phyloP scores from a whole-genome alignment of 2,329 filamentous ascomycete species.

The Aspergillus uvarum region DNA sequence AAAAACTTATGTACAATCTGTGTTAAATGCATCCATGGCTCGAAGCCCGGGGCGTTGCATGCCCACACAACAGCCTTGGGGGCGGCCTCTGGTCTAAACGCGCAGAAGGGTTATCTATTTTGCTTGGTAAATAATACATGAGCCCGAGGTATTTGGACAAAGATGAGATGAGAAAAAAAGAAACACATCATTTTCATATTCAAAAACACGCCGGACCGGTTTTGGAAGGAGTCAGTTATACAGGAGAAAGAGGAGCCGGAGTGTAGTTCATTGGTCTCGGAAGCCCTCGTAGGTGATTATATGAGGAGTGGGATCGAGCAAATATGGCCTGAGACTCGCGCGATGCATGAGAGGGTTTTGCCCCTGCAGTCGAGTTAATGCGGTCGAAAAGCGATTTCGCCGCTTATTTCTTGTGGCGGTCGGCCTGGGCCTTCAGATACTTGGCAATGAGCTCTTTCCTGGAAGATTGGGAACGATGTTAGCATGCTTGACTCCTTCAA shows the following conservation, averaged over 20 bases:
- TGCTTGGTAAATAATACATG: conserved; percentile 22
- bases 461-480: conserved; percentile 6
- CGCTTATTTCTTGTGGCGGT: conserved; percentile 60
- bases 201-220: conserved; percentile 2
- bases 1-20: conserved; percentile 18
- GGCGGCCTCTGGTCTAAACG: conserved; percentile 14
- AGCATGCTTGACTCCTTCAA: conserved; percentile 12
- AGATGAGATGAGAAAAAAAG: conserved; percentile 11
- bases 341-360: background rate
- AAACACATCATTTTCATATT: conserved; percentile 12
- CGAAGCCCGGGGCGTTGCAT: background rate
- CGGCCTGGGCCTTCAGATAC: conserved; percentile 65
- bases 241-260: background rate
- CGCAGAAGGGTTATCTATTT: conserved; percentile 23
- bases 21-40: conserved; percentile 5
- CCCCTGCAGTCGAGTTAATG: background rate
- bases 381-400: background rate
- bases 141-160: conserved; percentile 9
- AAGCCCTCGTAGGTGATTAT: background rate
- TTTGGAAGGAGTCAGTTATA: conserved; percentile 6
- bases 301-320: background rate
- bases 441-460: conserved; percentile 67
- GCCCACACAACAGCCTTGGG: background rate
- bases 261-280: background rate
- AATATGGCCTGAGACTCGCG: background rate